Percentiles rank a stretch among this genome's conserved stretches.
phyloP scores from a whole-genome alignment of 345 rosid genomes.

The Alliaria petiolata region DNA sequence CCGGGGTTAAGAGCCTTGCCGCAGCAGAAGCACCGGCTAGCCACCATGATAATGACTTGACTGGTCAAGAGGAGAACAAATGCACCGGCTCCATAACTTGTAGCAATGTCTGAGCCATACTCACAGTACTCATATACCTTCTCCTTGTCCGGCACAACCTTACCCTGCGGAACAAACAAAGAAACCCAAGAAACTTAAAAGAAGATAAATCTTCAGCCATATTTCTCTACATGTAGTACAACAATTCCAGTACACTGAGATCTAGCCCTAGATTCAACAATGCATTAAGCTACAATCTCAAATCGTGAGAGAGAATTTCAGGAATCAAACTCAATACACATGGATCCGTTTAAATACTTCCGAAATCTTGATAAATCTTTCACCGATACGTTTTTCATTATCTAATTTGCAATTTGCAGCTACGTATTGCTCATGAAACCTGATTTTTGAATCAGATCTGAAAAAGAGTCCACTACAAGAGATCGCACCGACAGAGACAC shows the following conservation, averaged over 20 bases:
- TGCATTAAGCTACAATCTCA: background rate
- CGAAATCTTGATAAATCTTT: too few relatives aligned
- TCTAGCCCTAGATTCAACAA: background rate
- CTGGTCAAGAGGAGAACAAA: conserved; percentile 68
- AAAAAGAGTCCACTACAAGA: background rate
- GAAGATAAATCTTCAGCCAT: too few relatives aligned
- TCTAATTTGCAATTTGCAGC: too few relatives aligned
- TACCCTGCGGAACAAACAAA: conserved; percentile 48
- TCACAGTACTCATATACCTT: conserved; percentile 51
- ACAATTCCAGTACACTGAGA: background rate
- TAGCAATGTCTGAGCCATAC: conserved; percentile 85
- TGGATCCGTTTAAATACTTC: too few relatives aligned
- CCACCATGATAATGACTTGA: conserved; percentile 76
- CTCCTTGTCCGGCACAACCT: conserved; percentile 43
- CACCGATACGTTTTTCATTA: background rate
- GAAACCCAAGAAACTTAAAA: background rate
- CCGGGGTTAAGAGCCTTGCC: conserved; percentile 78
- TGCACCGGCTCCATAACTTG: conserved; percentile 89
- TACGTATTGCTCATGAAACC: too few relatives aligned
- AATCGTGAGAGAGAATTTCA: background rate
- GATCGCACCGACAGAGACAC: conserved; percentile 21
- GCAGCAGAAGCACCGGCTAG: conserved; percentile 87
- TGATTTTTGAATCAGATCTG: conserved; percentile 22
- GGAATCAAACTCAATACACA: background rate
- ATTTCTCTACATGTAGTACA: background rate